Base-by-base conservation (phyloP, 106 monocot genomes). In the Alisma plantagoaquatica region DNA sequence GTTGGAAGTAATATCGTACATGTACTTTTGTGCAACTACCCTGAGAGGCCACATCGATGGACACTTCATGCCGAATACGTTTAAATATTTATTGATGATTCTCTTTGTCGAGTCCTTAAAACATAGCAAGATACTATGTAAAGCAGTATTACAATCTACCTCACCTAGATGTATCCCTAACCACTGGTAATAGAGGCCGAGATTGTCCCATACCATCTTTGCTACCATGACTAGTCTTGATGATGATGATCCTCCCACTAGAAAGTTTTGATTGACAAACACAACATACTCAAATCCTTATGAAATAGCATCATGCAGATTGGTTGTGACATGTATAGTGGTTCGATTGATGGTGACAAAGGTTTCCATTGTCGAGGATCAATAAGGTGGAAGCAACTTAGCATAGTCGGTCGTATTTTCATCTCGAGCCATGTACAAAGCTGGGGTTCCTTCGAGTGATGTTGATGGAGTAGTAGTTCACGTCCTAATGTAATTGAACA, bases 341-440 rank as follows among this genome's bases (percentile, higher is more conserved):
- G 53, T 19, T 15, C 28, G 29, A 27, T 27, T 31, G 17, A 53
- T 53, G 53, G 0, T 30, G 2, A 31, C 29, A 10, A 53, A 31
- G 26, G 53, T 53, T 16, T n/a, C 53, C 29, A 53, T 7, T n/a
- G 53, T 27, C 53, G 31, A 19, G 6, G 53, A 14, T 31, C 29
- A 53, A 19, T 31, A 14, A 27, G 16, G 15, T 3, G 26, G 20
- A 11, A 31, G 26, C 29, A 29, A 27, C 53, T n/a, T n/a, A n/a
- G n/a, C n/a, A n/a, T n/a, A n/a, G 12, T n/a, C 6, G 10, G 5
- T 2, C 14, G 29, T 3, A 29, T 2, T 0, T 19, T 17, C 26
- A 19, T 27, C 29, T 29, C 29, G 17, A 53, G 3, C 29, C 2
- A 15, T 12, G 17, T 30, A 2, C 3, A 2, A 31, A 30, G 10